Evolutionary conservation across 768 basidiomycete species (phyloP).

Genomic region (Pilatotrama ljubarskyi): DNA sequence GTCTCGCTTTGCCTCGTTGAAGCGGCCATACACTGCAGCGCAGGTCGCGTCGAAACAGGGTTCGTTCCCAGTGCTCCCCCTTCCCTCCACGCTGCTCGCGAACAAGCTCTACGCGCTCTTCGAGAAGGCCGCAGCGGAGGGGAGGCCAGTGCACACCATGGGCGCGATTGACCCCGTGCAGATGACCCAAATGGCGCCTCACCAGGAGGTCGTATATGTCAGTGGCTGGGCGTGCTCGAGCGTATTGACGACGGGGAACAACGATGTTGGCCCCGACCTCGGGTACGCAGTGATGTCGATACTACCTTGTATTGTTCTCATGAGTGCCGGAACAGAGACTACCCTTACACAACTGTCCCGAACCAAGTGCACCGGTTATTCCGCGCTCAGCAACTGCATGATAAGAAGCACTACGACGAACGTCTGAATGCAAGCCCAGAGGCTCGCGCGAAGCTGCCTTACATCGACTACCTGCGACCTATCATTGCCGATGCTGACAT

Average conservation of each 20-base stretch:
- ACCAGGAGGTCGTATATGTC: conserved; percentile 88
- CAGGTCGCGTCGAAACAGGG: conserved; percentile 90
- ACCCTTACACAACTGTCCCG: conserved; percentile 94
- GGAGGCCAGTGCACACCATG: conserved; percentile 83
- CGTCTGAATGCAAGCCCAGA: conserved; percentile 66
- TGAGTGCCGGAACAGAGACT: conserved; percentile 57
- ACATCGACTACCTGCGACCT: conserved; percentile 85
- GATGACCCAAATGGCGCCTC: conserved; percentile 90
- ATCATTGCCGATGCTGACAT: conserved; percentile 96
- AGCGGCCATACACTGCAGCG: conserved; percentile 77
- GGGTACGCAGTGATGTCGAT: conserved; percentile 47
- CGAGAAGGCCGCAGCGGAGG: conserved; percentile 57
- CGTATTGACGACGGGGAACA: conserved; percentile 84
- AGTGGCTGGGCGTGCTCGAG: conserved; percentile 91
- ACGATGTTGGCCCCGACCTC: conserved; percentile 91
- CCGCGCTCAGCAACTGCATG: conserved; percentile 90
- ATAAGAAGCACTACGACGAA: conserved; percentile 91
- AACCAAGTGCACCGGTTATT: conserved; percentile 93
- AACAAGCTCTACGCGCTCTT: conserved; percentile 82
- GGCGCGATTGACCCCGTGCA: conserved; percentile 93
- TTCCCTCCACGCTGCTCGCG: conserved; percentile 75
- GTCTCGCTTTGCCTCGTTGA: conserved; percentile 71
- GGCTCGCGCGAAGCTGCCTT: conserved; percentile 68
- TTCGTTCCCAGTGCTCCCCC: conserved; percentile 73
- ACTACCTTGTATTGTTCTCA: not conserved